phyloP scores from a whole-genome alignment of 2,329 filamentous ascomycete genomes.

The Cordyceps cicadae region DNA sequence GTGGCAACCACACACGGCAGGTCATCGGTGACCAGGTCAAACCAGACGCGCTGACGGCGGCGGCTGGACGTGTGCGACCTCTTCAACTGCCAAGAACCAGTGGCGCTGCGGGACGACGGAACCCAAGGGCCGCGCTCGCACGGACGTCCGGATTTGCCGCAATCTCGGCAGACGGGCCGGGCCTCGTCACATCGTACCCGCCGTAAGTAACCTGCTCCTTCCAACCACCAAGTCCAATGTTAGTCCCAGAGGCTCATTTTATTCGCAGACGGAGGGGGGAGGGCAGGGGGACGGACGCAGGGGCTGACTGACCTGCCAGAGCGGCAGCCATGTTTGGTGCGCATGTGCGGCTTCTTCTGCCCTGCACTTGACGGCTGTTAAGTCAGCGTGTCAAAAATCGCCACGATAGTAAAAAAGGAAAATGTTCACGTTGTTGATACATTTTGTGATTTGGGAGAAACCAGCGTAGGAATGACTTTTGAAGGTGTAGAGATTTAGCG shows the following conservation, averaged over 20 bases:
- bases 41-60: neutral
- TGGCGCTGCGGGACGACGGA: neutral
- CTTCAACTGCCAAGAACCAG: neutral
- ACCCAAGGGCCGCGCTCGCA: neutral
- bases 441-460: neutral
- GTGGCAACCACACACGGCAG: conserved; percentile 1
- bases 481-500: too few relatives aligned
- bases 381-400: neutral
- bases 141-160: neutral
- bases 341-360: neutral
- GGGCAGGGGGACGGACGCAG: neutral
- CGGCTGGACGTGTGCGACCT: neutral
- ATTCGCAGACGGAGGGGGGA: neutral
- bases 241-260: neutral
- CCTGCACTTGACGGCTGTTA: neutral
- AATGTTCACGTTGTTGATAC: neutral
- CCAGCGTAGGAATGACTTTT: neutral
- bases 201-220: neutral
- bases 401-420: neutral
- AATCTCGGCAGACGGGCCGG: neutral
- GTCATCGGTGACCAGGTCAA: neutral
- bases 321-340: neutral
- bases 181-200: conserved; percentile 1
- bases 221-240: neutral
- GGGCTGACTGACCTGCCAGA: neutral